Percentiles rank a stretch among this genome's conserved stretches.
These are phyloP conservation scores for Hamamelis virginiana DNA, from an alignment of 164 flowering plant genomes.

Conservation along the genomic window DNA sequence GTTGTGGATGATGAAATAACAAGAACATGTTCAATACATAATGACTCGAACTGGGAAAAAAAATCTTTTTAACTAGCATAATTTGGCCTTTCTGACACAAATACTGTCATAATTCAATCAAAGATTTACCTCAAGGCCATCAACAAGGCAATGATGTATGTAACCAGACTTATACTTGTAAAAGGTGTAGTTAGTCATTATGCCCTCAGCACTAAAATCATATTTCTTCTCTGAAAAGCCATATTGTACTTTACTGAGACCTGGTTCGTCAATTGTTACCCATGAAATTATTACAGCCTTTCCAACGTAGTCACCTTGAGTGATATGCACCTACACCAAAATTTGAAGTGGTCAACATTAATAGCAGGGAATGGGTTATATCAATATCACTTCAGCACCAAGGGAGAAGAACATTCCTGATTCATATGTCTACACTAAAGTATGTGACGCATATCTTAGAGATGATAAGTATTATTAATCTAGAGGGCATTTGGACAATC, in stretches of 20 bases:
- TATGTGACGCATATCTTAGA: no score
- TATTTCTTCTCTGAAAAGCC: conserved; percentile 60
- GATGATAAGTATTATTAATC: no score
- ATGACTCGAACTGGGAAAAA: no score
- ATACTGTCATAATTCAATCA: not conserved
- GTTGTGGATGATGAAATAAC: no score
- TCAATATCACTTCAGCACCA: not conserved
- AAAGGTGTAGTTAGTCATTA: conserved; percentile 65
- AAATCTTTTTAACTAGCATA: no score
- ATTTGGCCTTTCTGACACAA: not conserved
- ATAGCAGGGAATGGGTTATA: not conserved
- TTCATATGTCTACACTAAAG: no score
- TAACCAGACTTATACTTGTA: conserved; percentile 82
- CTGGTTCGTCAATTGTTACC: conserved; percentile 84
- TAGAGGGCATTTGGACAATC: no score
- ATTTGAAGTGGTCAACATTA: not conserved
- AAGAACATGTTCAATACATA: no score
- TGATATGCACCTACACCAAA: conserved; percentile 77
- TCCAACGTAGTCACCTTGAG: conserved; percentile 98
- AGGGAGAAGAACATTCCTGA: not conserved
- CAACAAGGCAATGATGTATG: conserved; percentile 79
- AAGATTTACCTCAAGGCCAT: conserved; percentile 71
- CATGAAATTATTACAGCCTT: conserved; percentile 89
- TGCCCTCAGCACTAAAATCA: conserved; percentile 59
- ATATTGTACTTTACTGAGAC: conserved; percentile 60